Evolutionary conservation across 2,329 filamentous ascomycete species (phyloP), one percentile per base, ranked within the genome.

Genomic region (Trichoderma oligosporum): DNA sequence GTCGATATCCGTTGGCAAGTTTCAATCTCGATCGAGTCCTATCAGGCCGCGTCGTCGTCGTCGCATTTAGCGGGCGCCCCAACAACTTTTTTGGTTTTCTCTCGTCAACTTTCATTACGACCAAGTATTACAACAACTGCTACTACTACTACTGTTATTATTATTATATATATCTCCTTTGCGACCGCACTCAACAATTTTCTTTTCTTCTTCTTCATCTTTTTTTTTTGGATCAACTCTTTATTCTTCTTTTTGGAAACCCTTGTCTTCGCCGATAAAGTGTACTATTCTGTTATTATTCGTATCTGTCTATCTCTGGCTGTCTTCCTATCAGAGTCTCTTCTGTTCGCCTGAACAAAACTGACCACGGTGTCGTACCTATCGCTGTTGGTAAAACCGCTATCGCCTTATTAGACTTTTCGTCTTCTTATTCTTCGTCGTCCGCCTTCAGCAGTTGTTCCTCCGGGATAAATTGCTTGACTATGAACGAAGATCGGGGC

Each of bases 401-500:
- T 31, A 11, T 31, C 27, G 27, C 27, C 11, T 44, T n/a, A 44
- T 24, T 18, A 39, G 39, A 16, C 27, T 31, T 11, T 31, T 11
- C 27, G 27, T 31, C 39, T 1, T 31, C 48, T 7, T 24, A 35
- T 1, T 4, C 31, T 16, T 29, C 27, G 31, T 7, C 18, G 9
- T 35, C 14, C 18, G 9, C 7, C 38, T 20, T 11, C 49, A 7
- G 12, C 14, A 36, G 4, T 24, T 39, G 18, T 62, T 57, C n/a
- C 62, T 71, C n/a, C 71, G 69, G 65, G 64, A 59, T 56, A 49
- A 39, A 56, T 52, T 60, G 61, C 57, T 61, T 61, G 67, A 67
- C 64, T 57, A 73, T 72, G 71, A 72, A 58, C 60, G 49, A 52
- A 42, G 61, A 62, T 46, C 61, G 64, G 56, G 64, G 56, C 58